phyloP scores from a whole-genome alignment of 2,329 filamentous ascomycete species.

The Ceratocystis cacaofunesta region DNA sequence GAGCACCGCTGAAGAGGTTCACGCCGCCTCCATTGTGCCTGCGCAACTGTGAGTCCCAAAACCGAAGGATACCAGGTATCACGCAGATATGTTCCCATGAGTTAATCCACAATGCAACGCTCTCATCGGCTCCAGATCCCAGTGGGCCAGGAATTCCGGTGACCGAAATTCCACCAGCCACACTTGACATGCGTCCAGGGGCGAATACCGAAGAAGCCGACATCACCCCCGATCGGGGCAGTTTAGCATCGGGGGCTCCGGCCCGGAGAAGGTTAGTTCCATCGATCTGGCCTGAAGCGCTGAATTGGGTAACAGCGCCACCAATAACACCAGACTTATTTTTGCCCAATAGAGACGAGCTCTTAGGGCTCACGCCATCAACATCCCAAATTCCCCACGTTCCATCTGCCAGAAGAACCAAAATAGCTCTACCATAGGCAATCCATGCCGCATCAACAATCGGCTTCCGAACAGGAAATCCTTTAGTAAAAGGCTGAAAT shows the following conservation, averaged over 20 bases:
- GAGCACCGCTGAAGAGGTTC: constrained; percentile 41
- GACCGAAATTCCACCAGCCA: constrained; percentile 39
- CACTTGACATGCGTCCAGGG: constrained; percentile 36
- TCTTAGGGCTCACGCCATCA: constrained; percentile 38
- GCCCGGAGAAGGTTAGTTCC: constrained; percentile 41
- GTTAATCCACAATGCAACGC: constrained; percentile 41
- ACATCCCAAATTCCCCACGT: constrained; percentile 57
- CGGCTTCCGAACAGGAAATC: constrained; percentile 38
- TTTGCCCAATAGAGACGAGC: constrained; percentile 34
- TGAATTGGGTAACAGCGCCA: constrained; percentile 44
- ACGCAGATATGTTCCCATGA: constrained; percentile 41
- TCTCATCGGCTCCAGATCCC: constrained; percentile 36
- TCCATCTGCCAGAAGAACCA: constrained; percentile 45
- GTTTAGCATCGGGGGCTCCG: constrained; percentile 25
- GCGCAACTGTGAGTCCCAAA: constrained; percentile 45
- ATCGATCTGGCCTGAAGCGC: constrained; percentile 43
- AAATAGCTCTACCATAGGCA: constrained; percentile 41
- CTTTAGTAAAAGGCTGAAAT: constrained; percentile 40
- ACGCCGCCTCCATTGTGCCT: constrained; percentile 35
- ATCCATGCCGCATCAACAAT: constrained; percentile 51
- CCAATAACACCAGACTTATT: constrained; percentile 39
- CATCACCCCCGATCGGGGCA: constrained; percentile 28
- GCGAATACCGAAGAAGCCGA: constrained; percentile 28
- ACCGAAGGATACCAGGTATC: constrained; percentile 39
- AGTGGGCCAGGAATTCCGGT: constrained; percentile 29